A percentile compares a stretch with the other conserved stretches of the same genome.
phyloP scores from a whole-genome alignment of 805 yeast genomes.

The Metschnikowia sp. region DNA sequence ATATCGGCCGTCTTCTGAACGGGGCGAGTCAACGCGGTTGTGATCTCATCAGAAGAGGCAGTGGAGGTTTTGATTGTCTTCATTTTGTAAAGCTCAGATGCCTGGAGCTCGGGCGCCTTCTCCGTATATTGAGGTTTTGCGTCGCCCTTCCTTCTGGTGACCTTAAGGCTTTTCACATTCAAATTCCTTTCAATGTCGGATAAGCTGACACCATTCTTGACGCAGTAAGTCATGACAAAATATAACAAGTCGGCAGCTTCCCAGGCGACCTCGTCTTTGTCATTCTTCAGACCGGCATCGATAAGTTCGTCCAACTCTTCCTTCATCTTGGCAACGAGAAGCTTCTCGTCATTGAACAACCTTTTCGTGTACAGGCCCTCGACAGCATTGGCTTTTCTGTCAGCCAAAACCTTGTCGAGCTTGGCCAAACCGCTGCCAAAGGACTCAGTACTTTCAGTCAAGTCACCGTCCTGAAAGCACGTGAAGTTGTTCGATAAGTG shows the following conservation, averaged over 20 bases:
- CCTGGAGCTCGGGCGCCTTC: slow-evolving; percentile 11
- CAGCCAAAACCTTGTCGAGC: slow-evolving; percentile 62
- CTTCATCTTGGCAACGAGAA: slow-evolving; percentile 81
- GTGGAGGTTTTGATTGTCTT: slow-evolving; percentile 41
- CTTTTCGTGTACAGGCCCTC: slow-evolving; percentile 94
- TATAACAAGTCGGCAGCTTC: slow-evolving; percentile 89
- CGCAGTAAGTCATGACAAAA: slow-evolving; percentile 52
- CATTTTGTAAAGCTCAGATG: slow-evolving; percentile 40
- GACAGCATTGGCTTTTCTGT: slow-evolving; percentile 69
- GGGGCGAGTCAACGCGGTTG: slow-evolving; percentile 80
- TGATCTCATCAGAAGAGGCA: slow-evolving; percentile 43
- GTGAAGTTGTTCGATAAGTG: slow-evolving; percentile 72
- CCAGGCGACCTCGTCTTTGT: slow-evolving; percentile 69
- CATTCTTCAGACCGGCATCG: slow-evolving; percentile 57
- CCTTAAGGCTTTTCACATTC: slow-evolving; percentile 78
- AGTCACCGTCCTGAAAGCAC: slow-evolving; percentile 60
- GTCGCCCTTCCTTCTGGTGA: slow-evolving; percentile 92
- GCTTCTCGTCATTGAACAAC: slow-evolving; percentile 69
- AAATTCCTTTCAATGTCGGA: slow-evolving; percentile 81
- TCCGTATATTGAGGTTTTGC: slow-evolving; percentile 74
- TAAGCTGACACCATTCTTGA: slow-evolving; percentile 71
- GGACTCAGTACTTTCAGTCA: slow-evolving; percentile 38
- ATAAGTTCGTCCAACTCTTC: slow-evolving; percentile 96
- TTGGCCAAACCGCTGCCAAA: slow-evolving; percentile 60
- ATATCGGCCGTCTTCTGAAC: slow-evolving; percentile 90